A percentile compares a stretch with the other conserved stretches of the same genome.
phyloP scores from a whole-genome alignment of 2,329 filamentous ascomycete species.

The Pyrenochaeta sp. region DNA sequence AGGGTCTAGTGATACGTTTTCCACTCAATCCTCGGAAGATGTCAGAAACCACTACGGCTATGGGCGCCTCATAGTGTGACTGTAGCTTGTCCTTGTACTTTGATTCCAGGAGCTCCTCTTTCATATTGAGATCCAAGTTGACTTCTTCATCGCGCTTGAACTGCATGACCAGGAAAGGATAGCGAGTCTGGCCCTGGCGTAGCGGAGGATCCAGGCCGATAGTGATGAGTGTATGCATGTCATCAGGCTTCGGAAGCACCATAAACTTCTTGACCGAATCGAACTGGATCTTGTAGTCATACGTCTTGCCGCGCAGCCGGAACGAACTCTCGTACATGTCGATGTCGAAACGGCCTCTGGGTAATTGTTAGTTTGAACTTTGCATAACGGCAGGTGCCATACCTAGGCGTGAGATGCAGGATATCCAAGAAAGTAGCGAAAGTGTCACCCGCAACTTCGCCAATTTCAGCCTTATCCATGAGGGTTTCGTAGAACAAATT shows the following conservation, averaged over 20 bases:
- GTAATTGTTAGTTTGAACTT: constrained; percentile 41
- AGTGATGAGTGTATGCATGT: constrained; percentile 92
- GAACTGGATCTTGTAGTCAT: constrained; percentile 99
- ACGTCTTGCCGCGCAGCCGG: constrained; percentile 96
- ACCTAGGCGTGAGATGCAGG: constrained; percentile 94
- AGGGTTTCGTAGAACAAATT: constrained; percentile 98
- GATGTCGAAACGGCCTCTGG: constrained; percentile 97
- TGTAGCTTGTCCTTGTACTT: constrained; percentile 91
- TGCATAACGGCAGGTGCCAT: too few species aligned
- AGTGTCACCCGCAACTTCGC: constrained; percentile 97
- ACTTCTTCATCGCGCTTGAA: constrained; percentile 98
- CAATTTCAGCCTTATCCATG: constrained; percentile 98
- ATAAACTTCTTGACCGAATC: constrained; percentile 99
- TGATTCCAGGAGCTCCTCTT: constrained; percentile 82
- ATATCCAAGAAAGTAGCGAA: constrained; percentile 98
- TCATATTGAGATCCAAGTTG: constrained; percentile 94
- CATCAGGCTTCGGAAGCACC: constrained; percentile 97
- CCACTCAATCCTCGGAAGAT: constrained; percentile 94
- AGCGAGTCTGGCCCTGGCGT: constrained; percentile 95
- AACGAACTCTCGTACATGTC: constrained; percentile 99
- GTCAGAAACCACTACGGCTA: constrained; percentile 91
- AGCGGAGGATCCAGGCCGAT: constrained; percentile 94
- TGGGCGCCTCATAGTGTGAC: constrained; percentile 84
- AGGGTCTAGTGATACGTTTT: constrained; percentile 93
- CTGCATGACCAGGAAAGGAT: constrained; percentile 99